Percentiles rank a stretch among this genome's conserved stretches.
These are phyloP conservation scores for Tephrocybe sp. DNA, from an alignment of 768 basidiomycete species.

Conservation along the genomic window DNA sequence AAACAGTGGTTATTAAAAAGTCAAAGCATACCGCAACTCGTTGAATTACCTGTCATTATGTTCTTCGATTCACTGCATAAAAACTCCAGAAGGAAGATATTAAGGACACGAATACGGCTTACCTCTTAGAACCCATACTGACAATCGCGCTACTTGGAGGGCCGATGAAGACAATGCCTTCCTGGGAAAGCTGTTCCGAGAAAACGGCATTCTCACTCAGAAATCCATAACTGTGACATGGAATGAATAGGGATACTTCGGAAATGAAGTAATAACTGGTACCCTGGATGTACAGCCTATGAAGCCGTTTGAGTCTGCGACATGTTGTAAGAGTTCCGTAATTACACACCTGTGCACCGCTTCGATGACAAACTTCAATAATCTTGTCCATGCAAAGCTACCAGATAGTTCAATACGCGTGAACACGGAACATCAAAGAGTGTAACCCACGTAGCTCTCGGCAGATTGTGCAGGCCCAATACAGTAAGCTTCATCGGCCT, in stretches of 20 bases:
- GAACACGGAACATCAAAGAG: not conserved
- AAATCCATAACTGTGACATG: conserved; percentile 72
- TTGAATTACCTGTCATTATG: conserved; percentile 77
- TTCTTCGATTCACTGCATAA: conserved; percentile 85
- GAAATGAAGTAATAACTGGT: conserved; percentile 18
- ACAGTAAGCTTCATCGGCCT: conserved; percentile 88
- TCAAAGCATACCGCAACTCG: too few species aligned
- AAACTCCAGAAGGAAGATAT: not conserved
- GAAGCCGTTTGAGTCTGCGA: conserved; percentile 1
- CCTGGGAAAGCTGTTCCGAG: conserved; percentile 67
- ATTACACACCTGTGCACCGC: conserved; percentile 76
- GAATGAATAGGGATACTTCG: conserved; percentile 3
- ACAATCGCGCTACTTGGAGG: conserved; percentile 86
- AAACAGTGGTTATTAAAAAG: not conserved
- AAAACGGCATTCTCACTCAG: conserved; percentile 90
- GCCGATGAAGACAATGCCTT: conserved; percentile 88
- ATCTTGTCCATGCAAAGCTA: conserved; percentile 89
- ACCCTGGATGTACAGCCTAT: conserved; percentile 93
- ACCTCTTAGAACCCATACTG: conserved; percentile 97
- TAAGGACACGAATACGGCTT: conserved; percentile 4
- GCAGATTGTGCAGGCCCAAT: conserved; percentile 90
- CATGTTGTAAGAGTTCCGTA: not conserved
- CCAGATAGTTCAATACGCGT: not conserved
- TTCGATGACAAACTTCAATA: conserved; percentile 75
- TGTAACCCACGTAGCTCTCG: conserved; percentile 78